phyloP scores from a whole-genome alignment of 164 flowering plant genomes.

The Magnolia kwangsiensis region DNA sequence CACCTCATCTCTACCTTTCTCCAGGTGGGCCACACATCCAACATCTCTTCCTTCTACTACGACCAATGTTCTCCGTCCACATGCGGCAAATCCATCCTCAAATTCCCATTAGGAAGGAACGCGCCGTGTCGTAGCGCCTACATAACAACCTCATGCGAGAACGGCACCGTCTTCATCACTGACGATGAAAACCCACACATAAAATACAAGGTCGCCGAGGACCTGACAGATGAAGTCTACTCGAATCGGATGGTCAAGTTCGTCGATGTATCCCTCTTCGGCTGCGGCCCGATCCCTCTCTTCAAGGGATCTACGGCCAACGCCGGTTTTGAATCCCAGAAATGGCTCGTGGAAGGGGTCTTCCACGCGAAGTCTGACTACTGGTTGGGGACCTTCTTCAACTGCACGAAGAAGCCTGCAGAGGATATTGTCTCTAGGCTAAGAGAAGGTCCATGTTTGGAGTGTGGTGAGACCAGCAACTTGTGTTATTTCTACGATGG shows the following conservation, averaged over 20 bases:
- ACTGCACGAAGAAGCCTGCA: neutral
- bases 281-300: neutral
- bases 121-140: neutral
- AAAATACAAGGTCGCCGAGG: neutral
- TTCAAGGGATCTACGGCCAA: too few species aligned
- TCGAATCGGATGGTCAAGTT: neutral
- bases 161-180: constrained; percentile 4
- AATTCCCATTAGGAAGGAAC: constrained; percentile 1
- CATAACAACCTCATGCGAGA: constrained; percentile 2
- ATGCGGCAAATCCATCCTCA: constrained; percentile 3
- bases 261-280: constrained; percentile 2
- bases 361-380: neutral
- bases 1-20: too few species aligned
- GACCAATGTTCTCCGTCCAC: neutral
- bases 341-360: neutral
- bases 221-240: neutral
- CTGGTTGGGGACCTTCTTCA: constrained; percentile 2
- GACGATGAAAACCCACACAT: neutral
- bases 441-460: neutral
- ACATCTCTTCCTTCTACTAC: constrained; percentile 4
- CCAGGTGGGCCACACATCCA: neutral
- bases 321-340: neutral
- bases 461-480: constrained; percentile 1
- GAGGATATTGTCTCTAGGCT: neutral
- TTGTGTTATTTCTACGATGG: neutral